phyloP scores from a whole-genome alignment of 2,329 filamentous ascomycete genomes.

The Epichloe aotearoae region DNA sequence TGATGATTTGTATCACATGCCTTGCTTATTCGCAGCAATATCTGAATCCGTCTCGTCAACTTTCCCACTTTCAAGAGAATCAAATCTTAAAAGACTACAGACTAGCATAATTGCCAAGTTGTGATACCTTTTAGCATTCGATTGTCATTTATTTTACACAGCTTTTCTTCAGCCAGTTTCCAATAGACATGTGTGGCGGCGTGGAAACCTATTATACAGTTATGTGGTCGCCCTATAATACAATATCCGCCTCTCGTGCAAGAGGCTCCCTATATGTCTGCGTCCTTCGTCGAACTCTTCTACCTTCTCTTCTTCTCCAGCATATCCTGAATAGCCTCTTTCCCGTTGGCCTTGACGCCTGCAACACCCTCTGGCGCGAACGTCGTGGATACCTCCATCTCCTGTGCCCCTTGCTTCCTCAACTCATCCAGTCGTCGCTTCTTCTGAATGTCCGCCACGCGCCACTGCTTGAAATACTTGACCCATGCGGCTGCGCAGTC shows the following conservation, averaged over 20 bases:
- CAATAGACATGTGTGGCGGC: neutral
- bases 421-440: constrained; percentile 65
- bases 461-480: constrained; percentile 94
- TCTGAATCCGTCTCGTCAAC: too few relatives aligned
- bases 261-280: too few relatives aligned
- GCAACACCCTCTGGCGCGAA: constrained; percentile 23
- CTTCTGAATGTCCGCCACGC: constrained; percentile 84
- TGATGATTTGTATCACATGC: too few relatives aligned
- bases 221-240: too few relatives aligned
- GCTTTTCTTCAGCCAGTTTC: neutral
- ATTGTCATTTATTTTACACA: too few relatives aligned
- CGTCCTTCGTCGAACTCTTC: neutral
- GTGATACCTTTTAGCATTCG: neutral
- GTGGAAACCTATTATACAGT: neutral
- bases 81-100: too few relatives aligned
- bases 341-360: constrained; percentile 18
- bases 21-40: too few relatives aligned
- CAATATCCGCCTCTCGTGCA: too few relatives aligned
- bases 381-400: constrained; percentile 33
- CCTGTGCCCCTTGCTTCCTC: constrained; percentile 56
- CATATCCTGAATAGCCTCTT: constrained; percentile 26
- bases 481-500: constrained; percentile 91
- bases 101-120: neutral
- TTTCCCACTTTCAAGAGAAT: too few relatives aligned
- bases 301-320: constrained; percentile 23